A percentile compares a stretch with the other conserved stretches of the same genome.
phyloP scores from a whole-genome alignment of 2,329 filamentous ascomycete species.

The Atkinsonella texensis region DNA sequence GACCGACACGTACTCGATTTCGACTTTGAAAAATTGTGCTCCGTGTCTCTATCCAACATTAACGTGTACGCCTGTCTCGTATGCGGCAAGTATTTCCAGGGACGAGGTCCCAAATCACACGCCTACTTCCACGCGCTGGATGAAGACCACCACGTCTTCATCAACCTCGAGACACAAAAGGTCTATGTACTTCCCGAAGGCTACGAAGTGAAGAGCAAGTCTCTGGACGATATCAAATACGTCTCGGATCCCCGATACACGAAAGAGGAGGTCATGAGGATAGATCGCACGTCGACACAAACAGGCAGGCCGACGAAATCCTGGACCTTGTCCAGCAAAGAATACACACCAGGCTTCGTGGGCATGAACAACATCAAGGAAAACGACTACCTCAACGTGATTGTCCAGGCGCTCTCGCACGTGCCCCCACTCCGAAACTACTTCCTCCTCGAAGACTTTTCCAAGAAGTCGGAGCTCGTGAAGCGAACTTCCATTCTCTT shows the following conservation, averaged over 20 bases:
- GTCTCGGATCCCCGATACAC: conserved; percentile 85
- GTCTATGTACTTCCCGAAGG: conserved; percentile 91
- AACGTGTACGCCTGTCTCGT: conserved; percentile 97
- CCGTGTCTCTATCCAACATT: conserved; percentile 90
- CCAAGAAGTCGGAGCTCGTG: conserved; percentile 61
- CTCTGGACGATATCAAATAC: conserved; percentile 95
- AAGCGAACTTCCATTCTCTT: conserved; percentile 81
- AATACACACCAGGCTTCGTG: conserved; percentile 88
- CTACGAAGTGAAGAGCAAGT: conserved; percentile 91
- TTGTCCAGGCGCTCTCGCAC: conserved; percentile 84
- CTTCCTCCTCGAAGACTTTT: conserved; percentile 77
- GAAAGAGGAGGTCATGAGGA: conserved; percentile 63
- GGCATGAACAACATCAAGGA: conserved; percentile 99
- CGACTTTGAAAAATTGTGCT: conserved; percentile 98
- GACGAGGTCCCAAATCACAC: conserved; percentile 83
- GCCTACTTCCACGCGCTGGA: conserved; percentile 97
- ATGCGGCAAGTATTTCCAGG: conserved; percentile 96
- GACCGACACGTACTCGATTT: conserved; percentile 88
- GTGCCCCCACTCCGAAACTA: conserved; percentile 83
- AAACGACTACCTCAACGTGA: conserved; percentile 96
- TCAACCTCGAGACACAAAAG: conserved; percentile 90
- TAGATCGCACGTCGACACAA: conserved; percentile 46
- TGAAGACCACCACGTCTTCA: conserved; percentile 90
- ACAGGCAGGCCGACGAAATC: conserved; percentile 35
- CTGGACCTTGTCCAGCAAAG: conserved; percentile 61